phyloP scores from a whole-genome alignment of 441 rosid genomes.

The Isatis lusitanica region DNA sequence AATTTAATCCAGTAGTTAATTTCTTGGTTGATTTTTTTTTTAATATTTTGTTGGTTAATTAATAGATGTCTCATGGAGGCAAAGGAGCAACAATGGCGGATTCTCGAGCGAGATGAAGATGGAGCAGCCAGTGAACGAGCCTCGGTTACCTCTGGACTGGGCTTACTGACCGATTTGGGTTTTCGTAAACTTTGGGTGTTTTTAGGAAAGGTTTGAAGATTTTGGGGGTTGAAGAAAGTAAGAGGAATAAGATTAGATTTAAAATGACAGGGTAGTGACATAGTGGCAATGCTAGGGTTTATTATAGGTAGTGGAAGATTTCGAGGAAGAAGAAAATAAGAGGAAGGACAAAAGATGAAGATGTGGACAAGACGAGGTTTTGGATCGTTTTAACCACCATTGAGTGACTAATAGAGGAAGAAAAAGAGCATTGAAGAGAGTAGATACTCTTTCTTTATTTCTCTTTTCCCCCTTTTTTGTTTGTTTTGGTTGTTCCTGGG shows the following conservation, averaged over 20 bases:
- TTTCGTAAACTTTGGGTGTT: neutral
- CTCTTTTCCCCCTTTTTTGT: neutral
- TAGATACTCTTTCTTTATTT: neutral
- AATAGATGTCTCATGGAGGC: conserved; percentile 25
- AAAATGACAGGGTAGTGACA: conserved; percentile 28
- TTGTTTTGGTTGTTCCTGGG: neutral
- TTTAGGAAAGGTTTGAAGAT: conserved; percentile 4
- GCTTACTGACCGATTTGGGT: conserved; percentile 23
- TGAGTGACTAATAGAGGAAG: neutral
- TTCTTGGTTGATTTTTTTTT: neutral
- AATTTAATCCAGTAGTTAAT: neutral
- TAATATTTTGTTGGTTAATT: neutral
- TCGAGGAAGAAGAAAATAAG: conserved; percentile 13
- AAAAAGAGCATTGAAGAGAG: neutral
- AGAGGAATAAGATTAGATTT: conserved; percentile 2
- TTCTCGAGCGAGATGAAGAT: conserved; percentile 17
- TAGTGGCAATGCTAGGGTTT: conserved; percentile 20
- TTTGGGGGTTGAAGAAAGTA: neutral
- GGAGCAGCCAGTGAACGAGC: conserved; percentile 29
- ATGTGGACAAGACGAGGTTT: conserved; percentile 36
- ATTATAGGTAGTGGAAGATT: neutral
- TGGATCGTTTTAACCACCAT: conserved; percentile 34
- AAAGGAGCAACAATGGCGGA: conserved; percentile 17
- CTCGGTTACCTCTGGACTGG: conserved; percentile 30
- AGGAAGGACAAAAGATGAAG: neutral